Conservation (phyloP, 2,329 filamentous ascomycete genomes). For the Xylaria sp. region DNA sequence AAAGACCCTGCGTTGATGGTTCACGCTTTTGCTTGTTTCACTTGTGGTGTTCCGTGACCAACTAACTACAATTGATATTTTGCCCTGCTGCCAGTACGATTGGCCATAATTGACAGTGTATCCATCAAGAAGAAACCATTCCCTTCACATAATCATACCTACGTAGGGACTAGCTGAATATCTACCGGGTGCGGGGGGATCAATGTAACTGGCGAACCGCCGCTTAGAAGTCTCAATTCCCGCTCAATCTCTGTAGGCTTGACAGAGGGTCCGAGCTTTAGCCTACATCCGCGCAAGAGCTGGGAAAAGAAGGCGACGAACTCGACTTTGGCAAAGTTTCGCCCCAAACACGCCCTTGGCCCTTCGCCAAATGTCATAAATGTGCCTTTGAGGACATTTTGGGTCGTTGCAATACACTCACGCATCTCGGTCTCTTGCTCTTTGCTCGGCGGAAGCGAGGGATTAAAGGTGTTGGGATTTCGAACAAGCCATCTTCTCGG, state of each 20-base stretch:
- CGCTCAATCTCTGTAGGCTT: not conserved
- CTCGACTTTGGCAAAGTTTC: slow-evolving; percentile 18
- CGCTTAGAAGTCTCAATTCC: slow-evolving; percentile 3
- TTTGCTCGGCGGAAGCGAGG: not conserved
- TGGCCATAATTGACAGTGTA: not conserved
- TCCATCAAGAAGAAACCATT: not conserved
- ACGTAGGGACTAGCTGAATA: not conserved
- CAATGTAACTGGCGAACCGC: slow-evolving; percentile 3
- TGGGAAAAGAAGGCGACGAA: slow-evolving; percentile 12
- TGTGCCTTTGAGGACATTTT: not conserved
- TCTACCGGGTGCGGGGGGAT: slow-evolving; percentile 1
- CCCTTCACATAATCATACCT: not conserved
- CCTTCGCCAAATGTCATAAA: slow-evolving; percentile 16
- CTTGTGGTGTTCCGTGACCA: no score
- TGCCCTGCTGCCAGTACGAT: no score
- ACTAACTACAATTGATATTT: no score
- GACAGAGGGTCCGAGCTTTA: not conserved
- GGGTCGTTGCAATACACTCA: not conserved
- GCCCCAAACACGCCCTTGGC: slow-evolving; percentile 11
- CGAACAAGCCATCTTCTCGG: slow-evolving; percentile 8
- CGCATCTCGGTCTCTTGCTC: slow-evolving; percentile 5
- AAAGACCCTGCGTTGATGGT: no score
- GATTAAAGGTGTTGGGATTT: not conserved
- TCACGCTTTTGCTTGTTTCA: no score
- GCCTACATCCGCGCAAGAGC: not conserved